phyloP scores from a whole-genome alignment of 805 yeast species.

The Middelhovenomyces tepae region DNA sequence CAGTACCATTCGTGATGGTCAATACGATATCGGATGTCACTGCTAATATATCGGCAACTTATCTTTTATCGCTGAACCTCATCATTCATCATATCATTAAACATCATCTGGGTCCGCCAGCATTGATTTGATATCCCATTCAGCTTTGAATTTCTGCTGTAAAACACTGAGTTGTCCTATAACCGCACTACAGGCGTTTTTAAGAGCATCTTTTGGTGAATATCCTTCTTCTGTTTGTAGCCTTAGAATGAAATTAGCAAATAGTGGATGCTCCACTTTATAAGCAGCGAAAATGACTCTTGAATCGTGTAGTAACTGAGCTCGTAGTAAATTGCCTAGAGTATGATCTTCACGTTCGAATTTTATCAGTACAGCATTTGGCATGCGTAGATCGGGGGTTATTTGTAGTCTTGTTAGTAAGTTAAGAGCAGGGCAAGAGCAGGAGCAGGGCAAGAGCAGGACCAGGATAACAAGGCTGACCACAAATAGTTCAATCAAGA shows the following conservation, averaged over 20 bases:
- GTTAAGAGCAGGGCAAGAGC: neutral
- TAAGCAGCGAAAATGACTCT: slow-evolving; percentile 95
- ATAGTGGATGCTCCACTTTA: slow-evolving; percentile 95
- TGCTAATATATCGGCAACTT: too few relatives aligned
- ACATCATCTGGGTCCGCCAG: slow-evolving; percentile 27
- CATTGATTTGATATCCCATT: slow-evolving; percentile 81
- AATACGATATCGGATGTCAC: too few relatives aligned
- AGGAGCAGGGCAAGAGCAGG: neutral
- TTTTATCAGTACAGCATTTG: slow-evolving; percentile 86
- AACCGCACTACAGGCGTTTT: slow-evolving; percentile 77
- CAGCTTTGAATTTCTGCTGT: slow-evolving; percentile 73
- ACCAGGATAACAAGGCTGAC: neutral
- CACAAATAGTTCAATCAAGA: neutral
- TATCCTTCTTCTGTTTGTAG: slow-evolving; percentile 95
- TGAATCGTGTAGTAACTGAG: slow-evolving; percentile 77
- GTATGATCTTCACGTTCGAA: slow-evolving; percentile 98
- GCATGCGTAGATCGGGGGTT: slow-evolving; percentile 89
- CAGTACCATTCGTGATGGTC: too few relatives aligned
- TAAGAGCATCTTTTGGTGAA: slow-evolving; percentile 82
- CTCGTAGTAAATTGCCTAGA: slow-evolving; percentile 78
- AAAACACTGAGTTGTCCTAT: slow-evolving; percentile 70
- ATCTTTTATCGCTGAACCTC: too few relatives aligned
- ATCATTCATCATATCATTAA: too few relatives aligned
- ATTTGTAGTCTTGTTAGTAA: slow-evolving; percentile 51
- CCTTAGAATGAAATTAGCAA: slow-evolving; percentile 90